Conservation (phyloP, 352 stramenopile genomes). For the Phytophthora colocasiae region DNA sequence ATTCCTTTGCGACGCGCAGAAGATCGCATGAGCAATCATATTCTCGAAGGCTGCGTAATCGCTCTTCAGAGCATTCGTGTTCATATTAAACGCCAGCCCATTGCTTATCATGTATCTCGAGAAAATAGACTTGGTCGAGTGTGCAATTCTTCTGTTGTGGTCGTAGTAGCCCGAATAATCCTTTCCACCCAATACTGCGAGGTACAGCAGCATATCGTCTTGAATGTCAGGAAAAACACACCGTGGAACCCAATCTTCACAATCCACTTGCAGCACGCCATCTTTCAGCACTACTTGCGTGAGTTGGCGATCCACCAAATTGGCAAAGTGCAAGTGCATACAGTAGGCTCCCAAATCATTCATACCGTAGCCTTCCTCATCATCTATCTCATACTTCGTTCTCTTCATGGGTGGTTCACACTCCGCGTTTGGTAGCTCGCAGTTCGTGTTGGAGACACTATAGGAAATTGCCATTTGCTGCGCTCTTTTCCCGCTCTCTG, state of each 20-base stretch:
- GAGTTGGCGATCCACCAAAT: too few relatives aligned
- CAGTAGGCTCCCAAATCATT: too few relatives aligned
- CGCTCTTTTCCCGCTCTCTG: too few relatives aligned
- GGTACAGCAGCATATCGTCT: slow-evolving; percentile 32
- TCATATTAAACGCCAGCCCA: not conserved
- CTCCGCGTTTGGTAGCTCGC: too few relatives aligned
- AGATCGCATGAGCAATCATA: slow-evolving; percentile 40
- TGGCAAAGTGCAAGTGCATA: too few relatives aligned
- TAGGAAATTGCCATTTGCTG: too few relatives aligned
- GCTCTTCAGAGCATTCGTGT: not conserved
- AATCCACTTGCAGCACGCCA: not conserved
- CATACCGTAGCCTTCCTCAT: too few relatives aligned
- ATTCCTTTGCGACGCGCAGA: slow-evolving; percentile 38
- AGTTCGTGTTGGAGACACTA: too few relatives aligned
- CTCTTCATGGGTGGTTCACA: too few relatives aligned
- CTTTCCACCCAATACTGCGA: slow-evolving; percentile 40
- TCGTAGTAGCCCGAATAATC: slow-evolving; percentile 21
- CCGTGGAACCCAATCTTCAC: not conserved
- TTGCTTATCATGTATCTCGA: not conserved
- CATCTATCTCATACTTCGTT: too few relatives aligned
- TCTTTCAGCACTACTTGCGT: too few relatives aligned
- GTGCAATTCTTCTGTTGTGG: not conserved
- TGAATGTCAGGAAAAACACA: slow-evolving; percentile 1
- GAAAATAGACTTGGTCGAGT: not conserved
- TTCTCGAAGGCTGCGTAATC: slow-evolving; percentile 34